phyloP scores from a whole-genome alignment of 2,329 filamentous ascomycete genomes.

The Thielaviopsis punctulata region DNA sequence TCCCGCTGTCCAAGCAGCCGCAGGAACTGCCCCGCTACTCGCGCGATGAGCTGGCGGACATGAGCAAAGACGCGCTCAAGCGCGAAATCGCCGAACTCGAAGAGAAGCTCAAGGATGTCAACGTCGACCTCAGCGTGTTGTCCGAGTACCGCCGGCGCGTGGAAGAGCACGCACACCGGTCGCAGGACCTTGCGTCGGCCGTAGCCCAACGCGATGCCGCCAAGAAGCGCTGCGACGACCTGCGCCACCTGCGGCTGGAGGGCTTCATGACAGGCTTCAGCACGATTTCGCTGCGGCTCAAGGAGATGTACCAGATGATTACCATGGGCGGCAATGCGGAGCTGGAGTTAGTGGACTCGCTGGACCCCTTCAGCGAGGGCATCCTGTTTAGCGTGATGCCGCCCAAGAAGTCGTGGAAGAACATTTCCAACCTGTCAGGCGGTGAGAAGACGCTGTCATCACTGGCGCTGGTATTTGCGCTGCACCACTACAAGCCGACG shows the following conservation, averaged over 20 bases:
- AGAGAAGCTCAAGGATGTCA: conserved; percentile 63
- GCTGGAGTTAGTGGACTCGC: conserved; percentile 84
- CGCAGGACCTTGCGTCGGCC: conserved; percentile 67
- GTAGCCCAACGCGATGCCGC: conserved; percentile 64
- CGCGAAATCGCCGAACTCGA: conserved; percentile 45
- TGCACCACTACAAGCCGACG: conserved; percentile 96
- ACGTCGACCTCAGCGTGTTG: conserved; percentile 76
- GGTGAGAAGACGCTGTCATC: conserved; percentile 94
- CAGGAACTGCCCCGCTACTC: conserved; percentile 64
- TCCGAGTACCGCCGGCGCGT: conserved; percentile 75
- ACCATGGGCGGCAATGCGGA: conserved; percentile 98
- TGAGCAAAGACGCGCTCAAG: conserved; percentile 44
- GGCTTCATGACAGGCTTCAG: conserved; percentile 98
- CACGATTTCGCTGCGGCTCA: conserved; percentile 80
- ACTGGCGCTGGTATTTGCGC: conserved; percentile 86
- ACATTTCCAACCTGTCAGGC: conserved; percentile 87
- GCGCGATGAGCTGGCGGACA: conserved; percentile 47
- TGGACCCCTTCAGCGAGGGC: conserved; percentile 93
- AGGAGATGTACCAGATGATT: conserved; percentile 99
- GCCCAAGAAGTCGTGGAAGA: conserved; percentile 99
- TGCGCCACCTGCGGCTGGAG: conserved; percentile 75
- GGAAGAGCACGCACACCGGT: conserved; percentile 64
- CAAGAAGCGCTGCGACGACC: conserved; percentile 83
- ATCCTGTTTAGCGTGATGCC: conserved; percentile 98
- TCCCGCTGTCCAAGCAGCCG: conserved; percentile 19